Percentiles rank a stretch among this genome's conserved stretches.
Evolutionary conservation across 345 rosid genomes (phyloP).

Genomic region (Jatropha curcas): DNA sequence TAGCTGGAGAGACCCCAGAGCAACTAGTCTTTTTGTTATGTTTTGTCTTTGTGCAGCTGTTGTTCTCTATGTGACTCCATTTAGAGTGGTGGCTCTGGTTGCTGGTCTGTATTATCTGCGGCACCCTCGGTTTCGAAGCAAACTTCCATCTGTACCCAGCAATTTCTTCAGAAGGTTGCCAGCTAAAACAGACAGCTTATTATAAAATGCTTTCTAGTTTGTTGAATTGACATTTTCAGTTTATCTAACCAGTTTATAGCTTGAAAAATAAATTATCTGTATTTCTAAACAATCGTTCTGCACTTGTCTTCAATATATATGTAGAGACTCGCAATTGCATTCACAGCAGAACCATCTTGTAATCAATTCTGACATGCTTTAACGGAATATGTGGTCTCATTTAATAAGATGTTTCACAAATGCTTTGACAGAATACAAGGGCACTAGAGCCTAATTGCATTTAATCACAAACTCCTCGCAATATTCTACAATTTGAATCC

Average conservation of each 20-base stretch:
- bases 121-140: conserved; percentile 9
- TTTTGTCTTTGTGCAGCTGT: conserved; percentile 17
- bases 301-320: neutral
- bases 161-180: conserved; percentile 14
- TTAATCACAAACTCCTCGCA: too few species aligned
- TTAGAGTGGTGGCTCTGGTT: conserved; percentile 5
- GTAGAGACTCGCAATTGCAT: too few species aligned
- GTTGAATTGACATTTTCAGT: neutral
- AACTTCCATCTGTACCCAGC: conserved; percentile 10
- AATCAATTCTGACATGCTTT: too few species aligned
- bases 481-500: too few species aligned
- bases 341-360: too few species aligned
- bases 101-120: conserved; percentile 9
- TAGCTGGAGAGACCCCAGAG: conserved; percentile 14
- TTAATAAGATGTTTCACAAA: too few species aligned
- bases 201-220: conserved; percentile 1
- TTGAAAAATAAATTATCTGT: neutral
- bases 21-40: conserved; percentile 12
- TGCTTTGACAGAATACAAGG: too few species aligned
- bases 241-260: neutral
- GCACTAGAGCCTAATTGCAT: too few species aligned
- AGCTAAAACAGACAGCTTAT: conserved; percentile 3
- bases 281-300: neutral
- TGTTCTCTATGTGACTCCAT: neutral
- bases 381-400: too few species aligned